A percentile compares a stretch with the other conserved stretches of the same genome.
These are phyloP conservation scores for Clarireedia homoeocarpa DNA, from an alignment of 2,329 filamentous ascomycete genomes.

Conservation along the genomic window DNA sequence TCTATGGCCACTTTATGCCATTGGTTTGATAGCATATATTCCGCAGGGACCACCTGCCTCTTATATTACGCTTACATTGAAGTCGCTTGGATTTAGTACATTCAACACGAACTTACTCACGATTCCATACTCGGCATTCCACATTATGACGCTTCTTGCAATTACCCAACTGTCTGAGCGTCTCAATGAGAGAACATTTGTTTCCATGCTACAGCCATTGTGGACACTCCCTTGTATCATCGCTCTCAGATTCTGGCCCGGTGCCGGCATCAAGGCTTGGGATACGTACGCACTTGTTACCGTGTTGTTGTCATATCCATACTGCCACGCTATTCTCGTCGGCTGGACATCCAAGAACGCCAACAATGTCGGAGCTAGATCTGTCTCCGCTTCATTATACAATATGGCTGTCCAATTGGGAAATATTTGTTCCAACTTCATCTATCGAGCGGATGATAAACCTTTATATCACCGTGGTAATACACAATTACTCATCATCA, in stretches of 20 bases:
- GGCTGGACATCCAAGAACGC: conserved; percentile 48
- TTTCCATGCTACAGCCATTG: conserved; percentile 30
- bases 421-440: conserved; percentile 33
- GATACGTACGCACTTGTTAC: conserved; percentile 32
- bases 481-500: conserved; percentile 45
- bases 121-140: conserved; percentile 38
- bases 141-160: conserved; percentile 37
- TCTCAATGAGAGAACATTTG: conserved; percentile 32
- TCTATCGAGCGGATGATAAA: conserved; percentile 42
- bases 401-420: conserved; percentile 41
- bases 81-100: conserved; percentile 23
- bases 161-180: conserved; percentile 39
- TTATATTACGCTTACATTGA: conserved; percentile 48
- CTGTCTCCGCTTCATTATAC: conserved; percentile 55
- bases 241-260: conserved; percentile 28
- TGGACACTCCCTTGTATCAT: conserved; percentile 36
- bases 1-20: conserved; percentile 45
- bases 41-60: conserved; percentile 39
- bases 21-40: conserved; percentile 42
- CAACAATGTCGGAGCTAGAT: conserved; percentile 53
- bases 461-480: conserved; percentile 52
- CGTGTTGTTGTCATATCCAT: conserved; percentile 23
- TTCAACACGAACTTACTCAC: conserved; percentile 40
- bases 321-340: conserved; percentile 27
- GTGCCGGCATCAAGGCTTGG: conserved; percentile 26